A percentile compares a stretch with the other conserved stretches of the same genome.
Evolutionary conservation across 139 green algal genomes (phyloP).

Genomic region (Chlorella sp.): DNA sequence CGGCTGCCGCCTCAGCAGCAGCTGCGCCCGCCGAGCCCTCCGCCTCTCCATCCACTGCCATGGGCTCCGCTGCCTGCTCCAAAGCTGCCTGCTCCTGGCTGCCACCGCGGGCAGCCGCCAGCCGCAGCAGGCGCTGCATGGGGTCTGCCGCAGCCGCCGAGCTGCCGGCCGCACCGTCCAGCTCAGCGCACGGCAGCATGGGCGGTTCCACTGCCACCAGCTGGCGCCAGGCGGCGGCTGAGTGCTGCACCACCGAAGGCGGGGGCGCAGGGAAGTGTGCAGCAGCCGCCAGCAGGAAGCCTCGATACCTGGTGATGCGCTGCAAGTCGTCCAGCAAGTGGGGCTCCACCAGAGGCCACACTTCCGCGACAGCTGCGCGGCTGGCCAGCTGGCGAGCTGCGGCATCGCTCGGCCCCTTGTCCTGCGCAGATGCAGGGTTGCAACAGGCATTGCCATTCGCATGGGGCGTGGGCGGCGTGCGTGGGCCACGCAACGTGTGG

Average conservation of each 20-base stretch:
- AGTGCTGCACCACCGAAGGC: background rate
- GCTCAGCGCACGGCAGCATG: background rate
- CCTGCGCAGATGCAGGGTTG: background rate
- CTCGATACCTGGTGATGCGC: constrained; percentile 11
- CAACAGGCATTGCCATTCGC: too few species aligned
- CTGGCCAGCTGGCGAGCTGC: constrained; percentile 6
- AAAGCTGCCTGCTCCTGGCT: background rate
- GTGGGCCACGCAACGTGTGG: too few species aligned
- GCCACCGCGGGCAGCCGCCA: background rate
- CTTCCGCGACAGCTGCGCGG: background rate
- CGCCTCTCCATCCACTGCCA: background rate
- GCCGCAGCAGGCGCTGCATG: constrained; percentile 14
- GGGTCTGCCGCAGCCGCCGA: background rate
- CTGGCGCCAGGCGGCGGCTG: background rate
- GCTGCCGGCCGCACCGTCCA: background rate
- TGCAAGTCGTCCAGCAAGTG: constrained; percentile 12
- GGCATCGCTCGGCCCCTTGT: background rate
- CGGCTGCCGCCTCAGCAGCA: background rate
- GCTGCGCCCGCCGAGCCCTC: background rate
- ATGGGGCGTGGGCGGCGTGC: too few species aligned
- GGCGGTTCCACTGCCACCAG: background rate
- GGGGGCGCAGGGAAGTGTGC: background rate
- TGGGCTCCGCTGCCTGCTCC: background rate
- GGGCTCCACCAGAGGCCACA: constrained; percentile 29
- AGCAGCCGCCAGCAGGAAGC: constrained; percentile 9